Conservation (phyloP, 2,329 filamentous ascomycete genomes). For the Orbilia javanica region DNA sequence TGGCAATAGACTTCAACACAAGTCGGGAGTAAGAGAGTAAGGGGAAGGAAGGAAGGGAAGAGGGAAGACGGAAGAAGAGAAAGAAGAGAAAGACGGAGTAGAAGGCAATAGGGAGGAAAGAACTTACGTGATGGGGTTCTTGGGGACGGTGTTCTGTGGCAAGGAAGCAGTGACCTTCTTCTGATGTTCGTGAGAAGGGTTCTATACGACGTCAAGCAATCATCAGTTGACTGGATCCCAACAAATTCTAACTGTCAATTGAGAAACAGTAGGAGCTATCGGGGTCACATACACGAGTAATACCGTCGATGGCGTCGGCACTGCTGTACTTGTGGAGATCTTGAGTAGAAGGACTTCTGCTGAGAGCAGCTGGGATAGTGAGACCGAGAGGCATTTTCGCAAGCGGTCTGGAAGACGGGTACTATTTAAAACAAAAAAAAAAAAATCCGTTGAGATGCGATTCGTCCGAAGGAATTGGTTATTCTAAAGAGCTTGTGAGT, state of each 20-base stretch:
- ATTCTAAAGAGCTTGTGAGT: slow-evolving; percentile 54
- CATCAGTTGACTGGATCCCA: slow-evolving; percentile 34
- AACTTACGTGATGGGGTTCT: slow-evolving; percentile 58
- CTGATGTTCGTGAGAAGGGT: slow-evolving; percentile 51
- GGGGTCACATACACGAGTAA: slow-evolving; percentile 46
- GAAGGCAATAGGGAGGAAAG: no score
- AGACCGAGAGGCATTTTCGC: slow-evolving; percentile 52
- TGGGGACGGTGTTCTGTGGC: slow-evolving; percentile 51
- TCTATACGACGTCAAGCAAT: slow-evolving; percentile 29
- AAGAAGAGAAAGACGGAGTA: neutral
- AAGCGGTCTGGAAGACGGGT: slow-evolving; percentile 25
- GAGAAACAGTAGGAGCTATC: slow-evolving; percentile 7
- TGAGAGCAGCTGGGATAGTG: slow-evolving; percentile 38
- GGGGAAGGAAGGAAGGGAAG: neutral
- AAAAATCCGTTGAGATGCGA: slow-evolving; percentile 50
- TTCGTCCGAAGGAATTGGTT: slow-evolving; percentile 40
- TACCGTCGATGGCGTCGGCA: slow-evolving; percentile 54
- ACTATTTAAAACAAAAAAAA: slow-evolving; percentile 55
- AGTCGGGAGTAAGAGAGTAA: neutral
- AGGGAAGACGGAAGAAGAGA: no score
- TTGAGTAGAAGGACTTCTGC: slow-evolving; percentile 53
- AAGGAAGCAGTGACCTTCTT: slow-evolving; percentile 54
- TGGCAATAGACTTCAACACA: neutral
- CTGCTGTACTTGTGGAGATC: slow-evolving; percentile 54
- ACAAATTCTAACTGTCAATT: slow-evolving; percentile 23